Conservation (phyloP, 2,329 filamentous ascomycete genomes). For the Penicillium janthinellum region DNA sequence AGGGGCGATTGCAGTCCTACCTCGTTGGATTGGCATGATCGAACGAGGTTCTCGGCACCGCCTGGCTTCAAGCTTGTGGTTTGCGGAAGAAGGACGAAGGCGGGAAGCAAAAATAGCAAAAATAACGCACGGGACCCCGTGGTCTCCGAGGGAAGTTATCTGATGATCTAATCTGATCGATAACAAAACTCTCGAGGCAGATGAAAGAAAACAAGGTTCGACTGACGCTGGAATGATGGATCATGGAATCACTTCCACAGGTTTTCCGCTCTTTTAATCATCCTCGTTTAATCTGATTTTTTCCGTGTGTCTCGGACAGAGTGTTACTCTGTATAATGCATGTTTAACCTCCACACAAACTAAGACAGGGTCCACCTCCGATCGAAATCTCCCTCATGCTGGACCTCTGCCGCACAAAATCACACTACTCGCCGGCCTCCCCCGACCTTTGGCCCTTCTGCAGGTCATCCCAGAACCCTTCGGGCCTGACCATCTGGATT, state of each 20-base stretch:
- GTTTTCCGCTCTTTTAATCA: neutral
- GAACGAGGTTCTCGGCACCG: too few species aligned
- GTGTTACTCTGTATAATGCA: neutral
- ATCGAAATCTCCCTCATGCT: neutral
- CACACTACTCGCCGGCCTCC: neutral
- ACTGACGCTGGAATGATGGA: neutral
- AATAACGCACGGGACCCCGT: neutral
- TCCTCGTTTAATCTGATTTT: neutral
- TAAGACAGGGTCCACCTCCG: neutral
- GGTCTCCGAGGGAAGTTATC: neutral
- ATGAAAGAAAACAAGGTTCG: neutral
- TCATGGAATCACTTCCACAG: neutral
- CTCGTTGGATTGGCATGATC: too few species aligned
- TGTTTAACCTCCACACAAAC: neutral
- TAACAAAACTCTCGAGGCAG: conserved; percentile 9
- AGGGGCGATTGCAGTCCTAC: neutral
- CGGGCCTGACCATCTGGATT: neutral
- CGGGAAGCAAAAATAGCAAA: neutral
- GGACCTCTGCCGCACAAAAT: neutral
- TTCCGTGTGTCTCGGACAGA: neutral
- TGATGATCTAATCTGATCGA: conserved; percentile 26
- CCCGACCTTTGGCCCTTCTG: neutral
- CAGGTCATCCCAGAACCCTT: neutral
- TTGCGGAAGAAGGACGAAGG: neutral
- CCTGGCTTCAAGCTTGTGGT: neutral